Conservation (phyloP, 2,329 filamentous ascomycete genomes). For the Botrytis paeoniae region DNA sequence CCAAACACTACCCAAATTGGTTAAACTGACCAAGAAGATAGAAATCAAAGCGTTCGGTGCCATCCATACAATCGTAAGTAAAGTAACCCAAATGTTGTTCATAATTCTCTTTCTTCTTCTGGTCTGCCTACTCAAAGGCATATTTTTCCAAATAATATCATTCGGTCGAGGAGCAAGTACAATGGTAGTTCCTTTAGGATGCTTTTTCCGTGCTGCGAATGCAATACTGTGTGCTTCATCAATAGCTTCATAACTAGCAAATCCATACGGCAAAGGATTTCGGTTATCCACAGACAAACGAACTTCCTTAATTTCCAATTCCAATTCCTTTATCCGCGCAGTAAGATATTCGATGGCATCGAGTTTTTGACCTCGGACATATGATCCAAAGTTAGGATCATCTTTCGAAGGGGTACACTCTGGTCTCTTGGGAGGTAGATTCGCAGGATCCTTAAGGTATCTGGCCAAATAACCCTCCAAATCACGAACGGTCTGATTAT, state of each 20-base stretch:
- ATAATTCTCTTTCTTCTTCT: slow-evolving; percentile 71
- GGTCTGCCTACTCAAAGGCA: slow-evolving; percentile 66
- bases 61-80: slow-evolving; percentile 83
- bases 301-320: slow-evolving; percentile 79
- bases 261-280: slow-evolving; percentile 86
- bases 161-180: slow-evolving; percentile 79
- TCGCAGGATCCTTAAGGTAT: slow-evolving; percentile 83
- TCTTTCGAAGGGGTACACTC: slow-evolving; percentile 77
- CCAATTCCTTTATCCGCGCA: slow-evolving; percentile 76
- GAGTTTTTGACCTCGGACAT: slow-evolving; percentile 69
- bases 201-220: slow-evolving; percentile 75
- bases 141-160: slow-evolving; percentile 95
- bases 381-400: slow-evolving; percentile 64
- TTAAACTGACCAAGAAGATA: slow-evolving; percentile 84
- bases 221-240: slow-evolving; percentile 85
- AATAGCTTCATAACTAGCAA: slow-evolving; percentile 89
- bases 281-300: slow-evolving; percentile 80
- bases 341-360: slow-evolving; percentile 95
- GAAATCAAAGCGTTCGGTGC: slow-evolving; percentile 92
- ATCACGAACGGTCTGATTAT: slow-evolving; percentile 75
- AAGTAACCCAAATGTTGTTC: slow-evolving; percentile 78
- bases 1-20: slow-evolving; percentile 80
- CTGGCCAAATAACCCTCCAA: slow-evolving; percentile 82
- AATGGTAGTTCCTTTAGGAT: slow-evolving; percentile 74
- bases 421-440: slow-evolving; percentile 73